Percentiles rank a stretch among this genome's conserved stretches.
These are phyloP conservation scores for Ajuga reptans DNA, from an alignment of 305 asterid genomes.

Conservation along the genomic window DNA sequence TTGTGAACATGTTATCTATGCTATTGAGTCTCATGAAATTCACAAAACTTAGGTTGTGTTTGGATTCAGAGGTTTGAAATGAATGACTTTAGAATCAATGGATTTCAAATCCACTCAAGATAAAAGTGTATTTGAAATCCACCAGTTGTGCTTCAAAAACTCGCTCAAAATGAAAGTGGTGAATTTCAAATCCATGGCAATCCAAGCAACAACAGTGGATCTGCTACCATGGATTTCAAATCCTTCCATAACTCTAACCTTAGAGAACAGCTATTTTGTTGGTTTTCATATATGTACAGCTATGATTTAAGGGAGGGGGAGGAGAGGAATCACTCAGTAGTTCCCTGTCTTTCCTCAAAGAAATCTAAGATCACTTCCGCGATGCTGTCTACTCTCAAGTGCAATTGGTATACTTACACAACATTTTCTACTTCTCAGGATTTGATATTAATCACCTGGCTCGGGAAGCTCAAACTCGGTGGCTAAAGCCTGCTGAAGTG, in stretches of 20 bases:
- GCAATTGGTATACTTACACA: slow-evolving; percentile 2
- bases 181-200: no score
- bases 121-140: no score
- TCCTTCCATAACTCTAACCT: no score
- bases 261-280: neutral
- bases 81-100: no score
- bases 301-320: neutral
- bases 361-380: neutral
- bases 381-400: slow-evolving; percentile 4
- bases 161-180: no score
- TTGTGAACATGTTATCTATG: neutral
- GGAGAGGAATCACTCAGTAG: neutral
- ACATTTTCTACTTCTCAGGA: slow-evolving; percentile 39
- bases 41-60: neutral
- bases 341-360: neutral
- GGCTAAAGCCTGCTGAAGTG: slow-evolving; percentile 92
- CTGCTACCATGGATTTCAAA: no score
- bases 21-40: neutral
- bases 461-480: slow-evolving; percentile 76
- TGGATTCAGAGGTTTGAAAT: no score
- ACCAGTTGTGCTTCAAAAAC: no score
- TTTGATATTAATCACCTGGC: slow-evolving; percentile 50
- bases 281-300: neutral
- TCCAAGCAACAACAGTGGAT: no score
- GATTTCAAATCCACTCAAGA: no score